Conservation (phyloP, 768 basidiomycete genomes). For the Leccinum sublutescens region DNA sequence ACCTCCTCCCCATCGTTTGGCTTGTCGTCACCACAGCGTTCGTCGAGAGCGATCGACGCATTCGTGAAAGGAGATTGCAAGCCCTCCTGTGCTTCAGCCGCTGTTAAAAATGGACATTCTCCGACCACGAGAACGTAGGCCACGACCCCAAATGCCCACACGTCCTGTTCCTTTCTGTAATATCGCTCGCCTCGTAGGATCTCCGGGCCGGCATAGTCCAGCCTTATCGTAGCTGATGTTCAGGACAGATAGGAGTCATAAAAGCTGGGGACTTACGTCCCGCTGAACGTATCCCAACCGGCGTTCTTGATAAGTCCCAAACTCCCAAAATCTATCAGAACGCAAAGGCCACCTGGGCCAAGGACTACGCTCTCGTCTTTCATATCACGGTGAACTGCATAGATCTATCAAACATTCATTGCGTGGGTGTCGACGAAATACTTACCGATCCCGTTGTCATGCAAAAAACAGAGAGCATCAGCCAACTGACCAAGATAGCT, state of each 20-base stretch:
- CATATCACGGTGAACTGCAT: conserved; percentile 88
- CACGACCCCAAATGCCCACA: conserved; percentile 98
- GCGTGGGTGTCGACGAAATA: background rate
- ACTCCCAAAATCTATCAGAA: conserved; percentile 97
- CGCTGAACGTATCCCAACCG: conserved; percentile 91
- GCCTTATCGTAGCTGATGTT: conserved; percentile 38
- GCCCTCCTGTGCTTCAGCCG: conserved; percentile 87
- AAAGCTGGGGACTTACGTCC: conserved; percentile 63
- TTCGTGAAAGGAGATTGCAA: conserved; percentile 72
- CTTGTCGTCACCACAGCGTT: conserved; percentile 74
- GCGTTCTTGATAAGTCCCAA: conserved; percentile 79
- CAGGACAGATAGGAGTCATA: conserved; percentile 2
- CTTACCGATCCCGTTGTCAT: conserved; percentile 87
- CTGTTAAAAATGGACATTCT: conserved; percentile 89
- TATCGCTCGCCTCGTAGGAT: conserved; percentile 94
- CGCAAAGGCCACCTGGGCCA: conserved; percentile 75
- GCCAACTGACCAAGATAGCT: conserved; percentile 92
- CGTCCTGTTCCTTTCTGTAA: conserved; percentile 94
- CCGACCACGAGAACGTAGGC: conserved; percentile 92
- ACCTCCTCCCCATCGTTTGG: conserved; percentile 70
- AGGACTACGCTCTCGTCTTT: conserved; percentile 97
- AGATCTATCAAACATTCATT: conserved; percentile 12
- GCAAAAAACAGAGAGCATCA: conserved; percentile 86
- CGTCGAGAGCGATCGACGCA: conserved; percentile 74
- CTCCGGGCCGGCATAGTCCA: conserved; percentile 96